A percentile compares a stretch with the other conserved stretches of the same genome.
Conservation (phyloP, 2,329 filamentous ascomycete genomes). For the Penicillium sp. region DNA sequence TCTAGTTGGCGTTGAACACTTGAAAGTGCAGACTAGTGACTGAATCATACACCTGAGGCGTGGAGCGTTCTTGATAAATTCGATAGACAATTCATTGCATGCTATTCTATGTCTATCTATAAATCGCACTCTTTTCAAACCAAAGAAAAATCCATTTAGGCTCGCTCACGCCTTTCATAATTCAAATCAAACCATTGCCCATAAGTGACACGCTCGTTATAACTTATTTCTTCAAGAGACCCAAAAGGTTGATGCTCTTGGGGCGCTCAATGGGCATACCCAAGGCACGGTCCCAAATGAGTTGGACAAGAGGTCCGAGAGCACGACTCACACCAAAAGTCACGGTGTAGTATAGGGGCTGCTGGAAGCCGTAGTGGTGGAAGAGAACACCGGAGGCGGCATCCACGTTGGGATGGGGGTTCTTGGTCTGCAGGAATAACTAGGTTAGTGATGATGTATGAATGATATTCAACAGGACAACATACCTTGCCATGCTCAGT, state of each 20-base stretch:
- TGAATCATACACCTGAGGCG: too few species aligned
- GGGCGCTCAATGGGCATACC: slow-evolving; percentile 95
- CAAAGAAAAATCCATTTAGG: not conserved
- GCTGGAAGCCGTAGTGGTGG: slow-evolving; percentile 96
- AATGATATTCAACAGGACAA: not conserved
- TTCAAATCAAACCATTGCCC: not conserved
- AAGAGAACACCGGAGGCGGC: slow-evolving; percentile 91
- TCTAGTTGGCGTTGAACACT: slow-evolving; percentile 14
- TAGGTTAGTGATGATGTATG: not conserved
- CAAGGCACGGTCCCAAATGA: slow-evolving; percentile 93
- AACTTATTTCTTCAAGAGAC: slow-evolving; percentile 64
- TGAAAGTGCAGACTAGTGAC: slow-evolving; percentile 5
- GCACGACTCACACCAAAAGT: slow-evolving; percentile 68
- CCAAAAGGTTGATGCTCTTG: slow-evolving; percentile 94
- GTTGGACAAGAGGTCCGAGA: slow-evolving; percentile 85
- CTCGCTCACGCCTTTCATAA: not conserved
- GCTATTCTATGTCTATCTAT: not conserved
- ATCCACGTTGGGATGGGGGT: slow-evolving; percentile 97
- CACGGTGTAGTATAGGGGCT: slow-evolving; percentile 89
- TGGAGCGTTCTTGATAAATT: not conserved
- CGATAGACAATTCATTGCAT: not conserved
- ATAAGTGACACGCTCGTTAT: not conserved
- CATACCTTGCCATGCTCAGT: slow-evolving; percentile 85
- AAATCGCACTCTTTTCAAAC: not conserved
- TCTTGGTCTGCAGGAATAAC: slow-evolving; percentile 69